These are phyloP conservation scores for Tympanopsis confertula DNA, from an alignment of 2,329 filamentous ascomycete genomes.

Conservation along the genomic window DNA sequence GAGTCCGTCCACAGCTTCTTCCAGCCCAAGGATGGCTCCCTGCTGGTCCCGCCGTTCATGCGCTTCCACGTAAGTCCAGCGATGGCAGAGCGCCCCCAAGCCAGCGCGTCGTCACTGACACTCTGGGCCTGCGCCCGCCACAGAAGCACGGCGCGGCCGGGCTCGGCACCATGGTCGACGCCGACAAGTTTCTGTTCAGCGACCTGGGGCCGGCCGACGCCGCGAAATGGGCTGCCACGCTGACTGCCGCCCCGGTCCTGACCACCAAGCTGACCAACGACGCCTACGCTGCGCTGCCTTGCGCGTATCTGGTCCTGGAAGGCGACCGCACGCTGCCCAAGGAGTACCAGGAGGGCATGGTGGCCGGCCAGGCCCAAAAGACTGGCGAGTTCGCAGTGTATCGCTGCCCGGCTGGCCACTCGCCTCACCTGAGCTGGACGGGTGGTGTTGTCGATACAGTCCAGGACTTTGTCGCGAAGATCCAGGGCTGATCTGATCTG, in stretches of 20 bases:
- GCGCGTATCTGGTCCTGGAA: conserved; percentile 18
- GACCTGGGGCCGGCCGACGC: conserved; percentile 11
- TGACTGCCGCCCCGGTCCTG: conserved; percentile 14
- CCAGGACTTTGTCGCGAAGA: too few species aligned
- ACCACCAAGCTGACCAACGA: conserved; percentile 15
- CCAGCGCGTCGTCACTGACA: too few species aligned
- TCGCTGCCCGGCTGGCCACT: conserved; percentile 13
- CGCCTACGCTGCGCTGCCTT: conserved; percentile 15
- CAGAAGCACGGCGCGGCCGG: too few species aligned
- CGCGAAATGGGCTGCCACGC: conserved; percentile 9
- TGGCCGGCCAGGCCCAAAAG: conserved; percentile 10
- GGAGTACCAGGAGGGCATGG: conserved; percentile 18
- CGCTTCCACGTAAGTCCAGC: conserved; percentile 12
- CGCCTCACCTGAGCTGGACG: conserved; percentile 18
- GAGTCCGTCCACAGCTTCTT: conserved; percentile 17
- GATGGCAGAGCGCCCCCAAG: too few species aligned
- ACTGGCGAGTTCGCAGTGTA: conserved; percentile 13
- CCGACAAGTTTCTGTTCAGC: conserved; percentile 14
- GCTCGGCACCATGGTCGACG: conserved; percentile 11
- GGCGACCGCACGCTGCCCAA: conserved; percentile 13
- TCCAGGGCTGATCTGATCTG: too few species aligned
- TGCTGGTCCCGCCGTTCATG: conserved; percentile 12
- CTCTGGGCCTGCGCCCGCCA: too few species aligned
- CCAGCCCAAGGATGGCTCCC: conserved; percentile 12
- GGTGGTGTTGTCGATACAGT: conserved; percentile 10